These are phyloP conservation scores for Lobulomyces angularis DNA, from an alignment of 192 early-diverging fungal species.

Conservation along the genomic window DNA sequence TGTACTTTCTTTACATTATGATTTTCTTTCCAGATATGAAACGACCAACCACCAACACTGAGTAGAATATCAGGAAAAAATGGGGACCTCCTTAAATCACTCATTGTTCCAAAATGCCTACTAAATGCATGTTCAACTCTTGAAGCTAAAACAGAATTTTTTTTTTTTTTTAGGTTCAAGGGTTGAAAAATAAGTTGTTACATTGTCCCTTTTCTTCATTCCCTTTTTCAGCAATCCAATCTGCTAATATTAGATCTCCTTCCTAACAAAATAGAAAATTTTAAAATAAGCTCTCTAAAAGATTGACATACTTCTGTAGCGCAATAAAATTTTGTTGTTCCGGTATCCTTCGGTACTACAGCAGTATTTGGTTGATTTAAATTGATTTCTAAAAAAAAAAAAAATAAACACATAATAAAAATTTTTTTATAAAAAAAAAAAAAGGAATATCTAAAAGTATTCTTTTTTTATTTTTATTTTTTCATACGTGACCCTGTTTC, in stretches of 20 bases:
- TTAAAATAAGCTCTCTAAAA: background rate
- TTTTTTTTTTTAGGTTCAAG: background rate
- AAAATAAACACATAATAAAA: too few relatives aligned
- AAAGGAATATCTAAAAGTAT: too few relatives aligned
- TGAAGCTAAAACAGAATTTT: slow-evolving; percentile 18
- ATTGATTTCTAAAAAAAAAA: too few relatives aligned
- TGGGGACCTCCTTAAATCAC: slow-evolving; percentile 44
- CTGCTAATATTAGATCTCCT: slow-evolving; percentile 46
- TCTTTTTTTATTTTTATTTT: too few relatives aligned
- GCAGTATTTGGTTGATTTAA: slow-evolving; percentile 9
- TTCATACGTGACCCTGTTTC: too few relatives aligned
- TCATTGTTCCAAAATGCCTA: slow-evolving; percentile 41
- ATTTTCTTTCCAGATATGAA: slow-evolving; percentile 48
- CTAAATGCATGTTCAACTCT: slow-evolving; percentile 34
- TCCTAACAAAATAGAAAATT: slow-evolving; percentile 17
- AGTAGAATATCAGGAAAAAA: slow-evolving; percentile 51
- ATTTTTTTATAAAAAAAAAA: too few relatives aligned
- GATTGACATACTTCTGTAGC: slow-evolving; percentile 24
- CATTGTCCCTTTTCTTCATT: slow-evolving; percentile 41
- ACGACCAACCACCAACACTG: slow-evolving; percentile 46
- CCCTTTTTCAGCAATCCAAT: slow-evolving; percentile 46
- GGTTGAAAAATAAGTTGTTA: slow-evolving; percentile 1
- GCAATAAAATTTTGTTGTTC: slow-evolving; percentile 37
- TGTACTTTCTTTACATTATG: slow-evolving; percentile 10
- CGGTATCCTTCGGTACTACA: slow-evolving; percentile 11